Conservation (phyloP, 106 monocot species). For the Alisma plantagoaquatica region DNA sequence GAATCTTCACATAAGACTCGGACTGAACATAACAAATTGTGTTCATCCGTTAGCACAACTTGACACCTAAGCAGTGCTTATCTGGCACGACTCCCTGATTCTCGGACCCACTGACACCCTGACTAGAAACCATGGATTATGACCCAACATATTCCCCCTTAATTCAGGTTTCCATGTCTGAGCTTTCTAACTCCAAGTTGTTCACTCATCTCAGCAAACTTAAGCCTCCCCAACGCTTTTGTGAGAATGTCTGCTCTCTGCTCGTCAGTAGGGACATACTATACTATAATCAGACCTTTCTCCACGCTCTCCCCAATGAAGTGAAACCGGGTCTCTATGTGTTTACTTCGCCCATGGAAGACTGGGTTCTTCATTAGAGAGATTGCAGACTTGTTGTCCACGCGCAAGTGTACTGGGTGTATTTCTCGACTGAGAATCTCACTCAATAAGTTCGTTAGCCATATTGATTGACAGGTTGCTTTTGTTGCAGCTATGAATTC, state of each 20-base stretch:
- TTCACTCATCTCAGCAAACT: neutral
- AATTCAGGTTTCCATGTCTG: neutral
- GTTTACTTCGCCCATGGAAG: slow-evolving; percentile 1
- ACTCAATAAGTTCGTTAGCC: neutral
- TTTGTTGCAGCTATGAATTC: neutral
- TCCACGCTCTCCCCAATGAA: slow-evolving; percentile 5
- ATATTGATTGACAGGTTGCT: neutral
- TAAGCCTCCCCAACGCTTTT: neutral
- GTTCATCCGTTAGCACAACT: no score
- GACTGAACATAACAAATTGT: no score
- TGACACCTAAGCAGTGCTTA: no score
- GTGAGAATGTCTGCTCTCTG: neutral
- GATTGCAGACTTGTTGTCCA: slow-evolving; percentile 8
- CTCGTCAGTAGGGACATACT: neutral
- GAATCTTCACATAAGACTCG: no score
- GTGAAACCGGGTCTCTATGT: neutral
- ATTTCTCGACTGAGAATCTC: neutral
- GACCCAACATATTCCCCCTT: neutral
- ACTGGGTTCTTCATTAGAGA: slow-evolving; percentile 10
- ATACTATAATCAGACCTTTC: slow-evolving; percentile 1
- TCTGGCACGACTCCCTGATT: no score
- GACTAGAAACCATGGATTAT: no score
- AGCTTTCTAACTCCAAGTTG: neutral
- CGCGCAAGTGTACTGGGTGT: neutral
- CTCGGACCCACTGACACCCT: no score